Conservation (phyloP, 2,329 filamentous ascomycete genomes). For the Penicillium sp. region DNA sequence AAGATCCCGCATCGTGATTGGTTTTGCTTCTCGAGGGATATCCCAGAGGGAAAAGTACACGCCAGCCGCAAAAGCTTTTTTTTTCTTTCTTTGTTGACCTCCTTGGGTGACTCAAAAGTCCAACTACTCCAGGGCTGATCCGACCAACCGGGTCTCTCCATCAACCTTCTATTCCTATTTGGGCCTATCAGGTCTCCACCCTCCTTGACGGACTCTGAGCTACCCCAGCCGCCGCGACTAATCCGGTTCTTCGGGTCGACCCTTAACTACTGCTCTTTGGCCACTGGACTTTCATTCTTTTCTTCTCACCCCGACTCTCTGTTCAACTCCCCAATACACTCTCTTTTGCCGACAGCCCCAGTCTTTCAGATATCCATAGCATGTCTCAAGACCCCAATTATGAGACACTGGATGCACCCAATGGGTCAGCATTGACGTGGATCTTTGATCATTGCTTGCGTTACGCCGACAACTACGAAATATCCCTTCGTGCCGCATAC, state of each 20-base stretch:
- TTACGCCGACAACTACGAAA: slow-evolving; percentile 63
- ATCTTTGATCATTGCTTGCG: slow-evolving; percentile 60
- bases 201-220: slow-evolving; percentile 15
- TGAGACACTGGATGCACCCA: slow-evolving; percentile 25
- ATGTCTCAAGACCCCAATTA: slow-evolving; percentile 12
- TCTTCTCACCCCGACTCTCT: not conserved
- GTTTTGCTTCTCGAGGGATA: slow-evolving; percentile 6
- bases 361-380: not conserved
- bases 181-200: slow-evolving; percentile 5
- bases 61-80: slow-evolving; percentile 5
- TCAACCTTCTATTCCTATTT: slow-evolving; percentile 1
- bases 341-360: not conserved
- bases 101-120: slow-evolving; percentile 5
- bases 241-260: not conserved
- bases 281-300: not conserved
- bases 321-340: not conserved
- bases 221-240: slow-evolving; percentile 13
- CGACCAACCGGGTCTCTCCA: slow-evolving; percentile 1
- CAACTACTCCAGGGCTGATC: not conserved
- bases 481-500: slow-evolving; percentile 67
- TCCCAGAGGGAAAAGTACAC: not conserved
- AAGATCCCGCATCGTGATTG: slow-evolving; percentile 6
- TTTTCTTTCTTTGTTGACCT: slow-evolving; percentile 3
- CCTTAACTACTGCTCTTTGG: slow-evolving; percentile 6
- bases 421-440: slow-evolving; percentile 49